Evolutionary conservation across 2,329 filamentous ascomycete genomes (phyloP), one percentile per base, ranked within the genome.

Genomic region (Claviceps maximensis): DNA sequence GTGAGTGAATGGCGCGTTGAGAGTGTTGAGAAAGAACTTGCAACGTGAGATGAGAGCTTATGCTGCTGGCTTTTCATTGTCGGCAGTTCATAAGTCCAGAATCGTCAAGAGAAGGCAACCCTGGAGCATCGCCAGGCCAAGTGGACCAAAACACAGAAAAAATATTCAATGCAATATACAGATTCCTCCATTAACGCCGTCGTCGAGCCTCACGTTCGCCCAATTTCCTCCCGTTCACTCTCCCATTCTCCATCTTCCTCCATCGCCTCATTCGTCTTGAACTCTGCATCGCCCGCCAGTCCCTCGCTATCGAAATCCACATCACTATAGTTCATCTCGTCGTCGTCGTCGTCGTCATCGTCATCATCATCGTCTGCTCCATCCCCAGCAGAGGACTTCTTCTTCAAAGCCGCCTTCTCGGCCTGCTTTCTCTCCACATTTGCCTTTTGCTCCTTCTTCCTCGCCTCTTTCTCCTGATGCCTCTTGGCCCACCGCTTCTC

Each of bases 341-440:
- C 66, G 54, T 69, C 65, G 31, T 66, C 68, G 1, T 69, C 67
- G 4, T 69, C 66, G 6, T 69, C 67, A 46, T 69, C 66, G 15
- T 69, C 69, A 17, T 31, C 45, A 2, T 69, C 67, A 2, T 70
- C 70, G 1, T 63, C 64, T 7, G 65, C 68, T 3, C 65, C 68
- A 15, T 59, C 63, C 15, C 62, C 63, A 4, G 61, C 68, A 1
- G 66, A 61, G 27, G 61, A 64, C 4, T 61, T 61, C 52, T 72
- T 70, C 58, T 72, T 69, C 29, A 66, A 64, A 23, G 71, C 69
- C 25, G 64, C 70, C 54, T 71, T 74, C 49, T 64, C 68, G 33
- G 65, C 68, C 63, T 84, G 81, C 74, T 96, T 97, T 70, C 78
- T 84, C 70, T 95, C 89, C 2, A 98, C 80, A 61, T 97, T 97